phyloP scores from a whole-genome alignment of 1,284 basidiomycete species.

The Cryptococcus deneoformans region DNA sequence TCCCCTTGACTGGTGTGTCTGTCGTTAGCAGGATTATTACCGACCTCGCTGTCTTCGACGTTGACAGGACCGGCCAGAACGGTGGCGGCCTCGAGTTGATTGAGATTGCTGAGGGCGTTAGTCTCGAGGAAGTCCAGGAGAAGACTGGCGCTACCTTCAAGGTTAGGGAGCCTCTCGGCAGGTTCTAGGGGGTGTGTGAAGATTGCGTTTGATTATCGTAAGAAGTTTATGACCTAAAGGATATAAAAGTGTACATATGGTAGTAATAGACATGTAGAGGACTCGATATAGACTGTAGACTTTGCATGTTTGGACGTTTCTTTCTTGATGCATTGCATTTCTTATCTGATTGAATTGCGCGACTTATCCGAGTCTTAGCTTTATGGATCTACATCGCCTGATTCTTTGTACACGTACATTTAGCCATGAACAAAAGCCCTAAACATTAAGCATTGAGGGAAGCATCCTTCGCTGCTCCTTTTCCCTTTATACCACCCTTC shows the following conservation, averaged over 20 bases:
- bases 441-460: background rate
- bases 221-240: too few relatives aligned
- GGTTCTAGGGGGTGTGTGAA: conserved; percentile 18
- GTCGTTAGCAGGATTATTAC: conserved; percentile 89
- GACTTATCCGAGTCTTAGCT: too few relatives aligned
- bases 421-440: too few relatives aligned
- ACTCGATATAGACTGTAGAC: too few relatives aligned
- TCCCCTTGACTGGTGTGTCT: conserved; percentile 83
- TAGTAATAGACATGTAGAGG: too few relatives aligned
- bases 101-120: conserved; percentile 79
- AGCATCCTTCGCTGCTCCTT: background rate
- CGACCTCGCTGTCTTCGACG: conserved; percentile 83
- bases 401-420: too few relatives aligned
- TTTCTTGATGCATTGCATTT: too few relatives aligned
- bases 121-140: conserved; percentile 74
- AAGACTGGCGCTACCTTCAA: conserved; percentile 81
- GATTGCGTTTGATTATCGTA: too few relatives aligned
- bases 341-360: too few relatives aligned
- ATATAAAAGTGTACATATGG: too few relatives aligned
- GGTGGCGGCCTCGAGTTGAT: conserved; percentile 67
- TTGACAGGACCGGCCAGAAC: conserved; percentile 62
- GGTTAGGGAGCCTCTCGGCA: conserved; percentile 47
- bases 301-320: too few relatives aligned
- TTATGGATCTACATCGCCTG: too few relatives aligned
- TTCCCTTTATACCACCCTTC: conserved; percentile 1